phyloP scores from a whole-genome alignment of 148 eudicot genomes.

The Cornus florida region DNA sequence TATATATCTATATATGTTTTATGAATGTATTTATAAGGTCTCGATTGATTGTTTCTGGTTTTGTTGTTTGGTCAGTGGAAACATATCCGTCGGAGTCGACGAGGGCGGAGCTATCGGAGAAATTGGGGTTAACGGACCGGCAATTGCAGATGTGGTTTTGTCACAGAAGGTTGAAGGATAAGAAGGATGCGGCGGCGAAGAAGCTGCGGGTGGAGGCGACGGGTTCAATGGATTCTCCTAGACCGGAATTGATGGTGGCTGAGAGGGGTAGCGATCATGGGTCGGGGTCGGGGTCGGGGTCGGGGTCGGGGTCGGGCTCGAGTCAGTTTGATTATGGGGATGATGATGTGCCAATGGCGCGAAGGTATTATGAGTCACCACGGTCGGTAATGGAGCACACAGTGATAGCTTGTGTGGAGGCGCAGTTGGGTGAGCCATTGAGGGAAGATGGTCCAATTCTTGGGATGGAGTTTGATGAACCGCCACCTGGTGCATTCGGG shows the following conservation, averaged over 20 bases:
- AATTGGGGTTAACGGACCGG: constrained; percentile 39
- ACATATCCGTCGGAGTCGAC: constrained; percentile 48
- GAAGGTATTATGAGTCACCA: constrained; percentile 37
- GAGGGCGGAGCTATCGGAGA: constrained; percentile 38
- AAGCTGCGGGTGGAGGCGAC: constrained; percentile 21
- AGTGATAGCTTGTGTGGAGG: constrained; percentile 52
- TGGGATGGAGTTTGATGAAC: constrained; percentile 49
- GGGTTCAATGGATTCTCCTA: constrained; percentile 22
- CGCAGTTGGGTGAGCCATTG: constrained; percentile 48
- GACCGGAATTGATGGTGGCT: constrained; percentile 29
- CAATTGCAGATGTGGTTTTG: constrained; percentile 71
- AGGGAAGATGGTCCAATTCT: constrained; percentile 55
- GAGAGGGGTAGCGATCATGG: constrained; percentile 40
- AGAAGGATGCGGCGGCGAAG: constrained; percentile 35
- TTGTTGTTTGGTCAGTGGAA: constrained; percentile 32
- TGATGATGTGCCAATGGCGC: constrained; percentile 29
- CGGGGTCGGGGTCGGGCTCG: constrained; percentile 37
- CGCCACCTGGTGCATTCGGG: constrained; percentile 54
- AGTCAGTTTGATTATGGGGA: constrained; percentile 25
- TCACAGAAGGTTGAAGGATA: constrained; percentile 54
- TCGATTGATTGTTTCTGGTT: background rate
- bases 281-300: constrained; percentile 34
- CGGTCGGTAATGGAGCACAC: constrained; percentile 26
- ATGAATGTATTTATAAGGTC: background rate
- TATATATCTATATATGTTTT: background rate